These are phyloP conservation scores for Fusarium sp. DNA, from an alignment of 2,329 filamentous ascomycete genomes.

Conservation along the genomic window DNA sequence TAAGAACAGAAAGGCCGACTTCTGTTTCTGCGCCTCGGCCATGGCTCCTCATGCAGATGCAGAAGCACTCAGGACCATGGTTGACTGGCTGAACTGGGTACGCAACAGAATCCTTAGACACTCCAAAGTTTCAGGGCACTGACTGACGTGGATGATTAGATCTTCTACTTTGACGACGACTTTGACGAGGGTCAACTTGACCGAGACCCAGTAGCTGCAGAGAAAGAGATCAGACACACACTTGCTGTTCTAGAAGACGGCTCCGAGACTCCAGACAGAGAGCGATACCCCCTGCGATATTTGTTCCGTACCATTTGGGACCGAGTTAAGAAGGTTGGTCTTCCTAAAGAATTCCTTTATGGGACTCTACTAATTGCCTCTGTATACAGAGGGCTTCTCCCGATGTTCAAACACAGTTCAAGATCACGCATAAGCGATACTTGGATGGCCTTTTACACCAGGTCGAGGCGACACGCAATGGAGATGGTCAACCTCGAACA, in stretches of 20 bases:
- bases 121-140: rapidly evolving
- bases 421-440: background rate
- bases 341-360: rapidly evolving
- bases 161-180: background rate
- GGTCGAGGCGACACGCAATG: background rate
- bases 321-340: background rate
- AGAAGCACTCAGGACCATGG: background rate
- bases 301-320: background rate
- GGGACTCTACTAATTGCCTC: rapidly evolving
- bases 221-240: background rate
- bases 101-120: rapidly evolving
- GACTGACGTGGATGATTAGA: background rate
- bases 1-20: background rate
- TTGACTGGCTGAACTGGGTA: background rate
- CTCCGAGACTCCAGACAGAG: background rate
- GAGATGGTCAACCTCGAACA: background rate
- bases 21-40: background rate
- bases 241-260: background rate
- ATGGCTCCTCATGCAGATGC: background rate
- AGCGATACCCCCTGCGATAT: background rate
- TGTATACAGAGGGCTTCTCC: background rate
- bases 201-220: background rate
- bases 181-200: background rate
- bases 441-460: background rate
- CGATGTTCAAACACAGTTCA: background rate